Base-by-base conservation (phyloP, 495 filamentous ascomycete species). In the Pseudevernia furfuracea region DNA sequence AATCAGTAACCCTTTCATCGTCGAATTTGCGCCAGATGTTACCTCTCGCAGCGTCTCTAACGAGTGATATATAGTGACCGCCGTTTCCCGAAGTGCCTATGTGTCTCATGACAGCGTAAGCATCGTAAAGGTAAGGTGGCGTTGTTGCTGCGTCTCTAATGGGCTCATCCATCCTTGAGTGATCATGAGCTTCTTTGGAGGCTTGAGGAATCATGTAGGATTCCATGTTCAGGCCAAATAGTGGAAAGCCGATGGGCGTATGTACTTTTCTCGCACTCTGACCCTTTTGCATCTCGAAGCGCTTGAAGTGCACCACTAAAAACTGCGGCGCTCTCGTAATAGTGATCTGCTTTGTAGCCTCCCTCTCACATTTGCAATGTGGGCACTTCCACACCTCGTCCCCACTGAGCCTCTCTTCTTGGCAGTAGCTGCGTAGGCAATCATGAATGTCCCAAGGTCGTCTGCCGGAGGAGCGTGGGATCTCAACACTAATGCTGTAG, bases 281-380 rank as follows among this genome's bases (percentile, higher is more conserved):
- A 21, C 77, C 77, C 71, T 82, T 82, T 12, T 77, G 80, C 10
- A 83, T 80, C 4, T 81, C 81, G 71, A 90, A 90, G 37, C 88
- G 85, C 72, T 90, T 91, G 71, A 91, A 85, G 67, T 90, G 87
- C 9, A 91, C 76, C n/a, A 90, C 86, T 7, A 91, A 76, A 67
- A 86, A 83, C 58, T 87, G 81, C 0, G 88, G 88, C 2, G 87
- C 84, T 11, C 88, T 82, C 23, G 87, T 89, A 66, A 91, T 84
- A 41, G 86, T 87, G 63, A 91, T 86, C 64, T 86, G 84, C 65
- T 89, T 90, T 17, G 81, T 89, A 15, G 87, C 87, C 66, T 87
- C 85, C 17, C 86, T 80, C 61, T 83, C 78, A 60, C 79, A 79
- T 64, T 89, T 88, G 78, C 88, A 91, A 60, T 82, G 75, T 21